phyloP scores from a whole-genome alignment of 2,329 filamentous ascomycete genomes.

The Aspergillus brunneoviolaceus region DNA sequence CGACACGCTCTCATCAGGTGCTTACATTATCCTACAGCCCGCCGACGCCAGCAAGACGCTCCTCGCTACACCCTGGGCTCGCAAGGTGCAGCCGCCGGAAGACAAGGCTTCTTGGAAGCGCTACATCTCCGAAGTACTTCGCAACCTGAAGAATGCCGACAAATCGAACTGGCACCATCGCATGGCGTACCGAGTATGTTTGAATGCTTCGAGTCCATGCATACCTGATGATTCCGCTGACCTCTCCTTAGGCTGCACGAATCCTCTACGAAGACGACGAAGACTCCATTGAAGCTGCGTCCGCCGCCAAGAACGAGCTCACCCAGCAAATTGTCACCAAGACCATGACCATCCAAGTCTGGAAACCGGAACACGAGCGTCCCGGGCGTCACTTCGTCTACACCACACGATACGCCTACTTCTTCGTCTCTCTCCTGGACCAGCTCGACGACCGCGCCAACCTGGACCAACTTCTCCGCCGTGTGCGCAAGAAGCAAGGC shows the following conservation, averaged over 20 bases:
- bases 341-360: conserved; percentile 91
- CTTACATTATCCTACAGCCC: conserved; percentile 37
- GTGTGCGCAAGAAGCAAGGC: conserved; percentile 76
- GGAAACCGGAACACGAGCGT: conserved; percentile 86
- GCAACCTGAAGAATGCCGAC: conserved; percentile 66
- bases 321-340: conserved; percentile 88
- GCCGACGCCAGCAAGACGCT: conserved; percentile 52
- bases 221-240: conserved; percentile 38
- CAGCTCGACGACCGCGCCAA: conserved; percentile 72
- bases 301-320: conserved; percentile 72
- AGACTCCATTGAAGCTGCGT: conserved; percentile 49
- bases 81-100: conserved; percentile 51
- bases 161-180: conserved; percentile 96
- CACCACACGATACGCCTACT: conserved; percentile 80
- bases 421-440: conserved; percentile 73
- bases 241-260: conserved; percentile 51
- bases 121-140: conserved; percentile 62
- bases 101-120: conserved; percentile 55
- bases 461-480: conserved; percentile 74
- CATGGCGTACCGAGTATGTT: conserved; percentile 71
- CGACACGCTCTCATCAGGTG: neutral
- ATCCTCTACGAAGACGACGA: conserved; percentile 60
- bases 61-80: conserved; percentile 55
- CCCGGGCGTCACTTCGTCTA: conserved; percentile 89
- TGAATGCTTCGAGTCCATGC: neutral